These are phyloP conservation scores for Vigna mungo DNA, from an alignment of 306 rosid species.

Conservation along the genomic window DNA sequence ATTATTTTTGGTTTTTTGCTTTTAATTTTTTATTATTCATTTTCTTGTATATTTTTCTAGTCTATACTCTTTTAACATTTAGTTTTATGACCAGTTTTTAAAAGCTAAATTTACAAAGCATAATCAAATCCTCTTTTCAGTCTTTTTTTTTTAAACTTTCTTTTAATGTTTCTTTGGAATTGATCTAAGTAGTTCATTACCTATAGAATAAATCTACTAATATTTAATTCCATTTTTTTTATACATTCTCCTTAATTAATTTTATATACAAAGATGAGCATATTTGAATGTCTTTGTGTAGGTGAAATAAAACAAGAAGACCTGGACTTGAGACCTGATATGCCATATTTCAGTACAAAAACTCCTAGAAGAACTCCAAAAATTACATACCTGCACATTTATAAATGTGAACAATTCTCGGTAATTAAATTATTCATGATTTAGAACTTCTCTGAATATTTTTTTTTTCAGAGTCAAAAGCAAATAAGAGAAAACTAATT, in stretches of 20 bases:
- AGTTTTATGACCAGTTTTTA: neutral
- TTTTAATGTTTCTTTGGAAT: neutral
- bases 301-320: slow-evolving; percentile 68
- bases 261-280: slow-evolving; percentile 20
- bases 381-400: slow-evolving; percentile 80
- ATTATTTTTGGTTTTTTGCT: neutral
- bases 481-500: no score
- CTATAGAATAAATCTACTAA: neutral
- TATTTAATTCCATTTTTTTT: slow-evolving; percentile 14
- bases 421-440: slow-evolving; percentile 46
- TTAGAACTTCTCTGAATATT: no score
- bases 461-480: no score
- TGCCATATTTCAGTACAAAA: slow-evolving; percentile 60
- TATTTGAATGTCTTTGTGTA: slow-evolving; percentile 45
- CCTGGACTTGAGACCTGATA: slow-evolving; percentile 65
- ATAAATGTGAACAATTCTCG: slow-evolving; percentile 73
- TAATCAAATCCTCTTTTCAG: neutral
- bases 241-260: neutral
- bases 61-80: neutral
- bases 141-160: neutral
- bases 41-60: neutral
- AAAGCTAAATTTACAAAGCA: neutral
- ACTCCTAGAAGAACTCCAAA: slow-evolving; percentile 49
- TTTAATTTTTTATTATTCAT: neutral
- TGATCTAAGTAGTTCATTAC: neutral